Evolutionary conservation across 2,329 filamentous ascomycete genomes (phyloP).

Genomic region (Monosporascus sp.): DNA sequence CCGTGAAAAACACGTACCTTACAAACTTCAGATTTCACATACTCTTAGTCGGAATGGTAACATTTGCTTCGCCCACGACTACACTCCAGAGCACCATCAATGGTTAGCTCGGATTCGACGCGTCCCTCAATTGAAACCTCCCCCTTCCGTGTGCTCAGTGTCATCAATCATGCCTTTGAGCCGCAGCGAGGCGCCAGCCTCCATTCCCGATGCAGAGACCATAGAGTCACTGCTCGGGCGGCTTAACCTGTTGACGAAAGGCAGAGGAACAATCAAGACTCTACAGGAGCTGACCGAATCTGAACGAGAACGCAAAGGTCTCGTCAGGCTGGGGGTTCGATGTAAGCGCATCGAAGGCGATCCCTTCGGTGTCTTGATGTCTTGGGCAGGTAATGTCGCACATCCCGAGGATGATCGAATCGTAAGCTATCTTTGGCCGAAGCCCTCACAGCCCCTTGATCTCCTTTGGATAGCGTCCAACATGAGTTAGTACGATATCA

Average conservation of each 20-base stretch:
- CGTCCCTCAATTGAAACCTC: too few relatives aligned
- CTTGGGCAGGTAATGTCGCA: not conserved
- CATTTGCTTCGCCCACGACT: too few relatives aligned
- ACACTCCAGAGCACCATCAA: too few relatives aligned
- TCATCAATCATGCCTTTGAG: not conserved
- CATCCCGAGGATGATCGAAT: not conserved
- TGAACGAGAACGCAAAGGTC: not conserved
- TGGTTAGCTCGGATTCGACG: too few relatives aligned
- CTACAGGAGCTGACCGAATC: not conserved
- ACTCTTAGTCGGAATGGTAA: too few relatives aligned
- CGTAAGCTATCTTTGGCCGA: not conserved
- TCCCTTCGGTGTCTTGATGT: not conserved
- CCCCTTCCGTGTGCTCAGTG: too few relatives aligned
- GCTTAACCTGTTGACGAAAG: not conserved
- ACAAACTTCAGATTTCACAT: too few relatives aligned
- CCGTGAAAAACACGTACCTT: too few relatives aligned
- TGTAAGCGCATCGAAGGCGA: not conserved
- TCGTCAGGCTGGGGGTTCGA: not conserved
- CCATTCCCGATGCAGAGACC: not conserved
- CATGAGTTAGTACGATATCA: too few relatives aligned
- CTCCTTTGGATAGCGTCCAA: too few relatives aligned
- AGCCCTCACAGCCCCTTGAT: too few relatives aligned
- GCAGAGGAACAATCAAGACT: not conserved
- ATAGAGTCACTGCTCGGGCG: not conserved
- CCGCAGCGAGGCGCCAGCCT: not conserved